Conservation (phyloP, 192 early-diverging fungal genomes). For the Backusella luteola region DNA sequence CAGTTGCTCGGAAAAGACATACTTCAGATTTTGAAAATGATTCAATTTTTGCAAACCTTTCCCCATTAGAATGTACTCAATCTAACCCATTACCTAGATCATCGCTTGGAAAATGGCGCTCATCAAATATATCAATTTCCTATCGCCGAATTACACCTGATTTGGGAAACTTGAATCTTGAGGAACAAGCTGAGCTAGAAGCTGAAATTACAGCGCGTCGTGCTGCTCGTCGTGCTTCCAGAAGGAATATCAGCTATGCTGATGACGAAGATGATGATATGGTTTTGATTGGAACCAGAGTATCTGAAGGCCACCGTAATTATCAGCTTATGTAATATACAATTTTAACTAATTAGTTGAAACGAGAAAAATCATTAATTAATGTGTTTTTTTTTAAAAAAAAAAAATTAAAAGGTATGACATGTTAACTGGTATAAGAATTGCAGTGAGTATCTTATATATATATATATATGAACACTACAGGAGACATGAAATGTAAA, state of each 20-base stretch:
- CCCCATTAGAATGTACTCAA: not conserved
- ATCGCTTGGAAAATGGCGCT: not conserved
- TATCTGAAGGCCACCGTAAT: conserved; percentile 93
- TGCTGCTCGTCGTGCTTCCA: conserved; percentile 42
- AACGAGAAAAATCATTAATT: not conserved
- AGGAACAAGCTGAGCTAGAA: conserved; percentile 38
- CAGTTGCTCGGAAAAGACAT: not conserved
- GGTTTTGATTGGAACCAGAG: conserved; percentile 74
- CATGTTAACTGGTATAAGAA: conserved; percentile 20
- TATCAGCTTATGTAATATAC: conserved; percentile 81
- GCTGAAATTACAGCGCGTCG: conserved; percentile 43
- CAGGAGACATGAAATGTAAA: conserved; percentile 7
- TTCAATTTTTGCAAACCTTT: not conserved
- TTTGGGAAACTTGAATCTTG: conserved; percentile 34
- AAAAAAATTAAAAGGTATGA: conserved; percentile 21
- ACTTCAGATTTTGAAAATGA: not conserved
- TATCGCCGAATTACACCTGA: conserved; percentile 28
- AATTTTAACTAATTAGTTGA: not conserved
- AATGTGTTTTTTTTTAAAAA: not conserved
- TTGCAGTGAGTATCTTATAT: conserved; percentile 22
- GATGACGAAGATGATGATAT: conserved; percentile 45
- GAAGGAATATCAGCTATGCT: conserved; percentile 23
- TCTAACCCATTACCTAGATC: not conserved
- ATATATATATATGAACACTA: not conserved
- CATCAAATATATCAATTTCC: not conserved